Percentiles rank a stretch among this genome's conserved stretches.
phyloP scores from a whole-genome alignment of 164 flowering plant genomes.

The Sedum album region DNA sequence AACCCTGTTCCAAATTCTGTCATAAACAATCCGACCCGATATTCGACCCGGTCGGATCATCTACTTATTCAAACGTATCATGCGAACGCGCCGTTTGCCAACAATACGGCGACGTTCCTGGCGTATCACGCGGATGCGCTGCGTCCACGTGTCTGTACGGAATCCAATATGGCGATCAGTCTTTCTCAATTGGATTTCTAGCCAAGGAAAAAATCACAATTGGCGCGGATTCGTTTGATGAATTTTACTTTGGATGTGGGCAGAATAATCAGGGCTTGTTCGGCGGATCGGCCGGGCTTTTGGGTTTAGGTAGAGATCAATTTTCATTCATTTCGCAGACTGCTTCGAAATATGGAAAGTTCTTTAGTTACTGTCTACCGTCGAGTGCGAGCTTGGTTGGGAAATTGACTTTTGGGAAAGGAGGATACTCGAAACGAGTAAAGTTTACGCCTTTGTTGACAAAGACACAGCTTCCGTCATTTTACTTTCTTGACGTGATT shows the following conservation, averaged over 20 bases:
- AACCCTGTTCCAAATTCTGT: conserved; percentile 39
- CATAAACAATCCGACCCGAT: conserved; percentile 35
- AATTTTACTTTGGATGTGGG: conserved; percentile 49
- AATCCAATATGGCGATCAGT: conserved; percentile 42
- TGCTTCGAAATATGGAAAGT: conserved; percentile 21
- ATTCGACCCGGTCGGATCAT: conserved; percentile 31
- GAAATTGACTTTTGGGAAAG: conserved; percentile 32
- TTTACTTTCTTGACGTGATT: conserved; percentile 24
- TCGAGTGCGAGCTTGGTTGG: conserved; percentile 33
- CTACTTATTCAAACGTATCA: conserved; percentile 26
- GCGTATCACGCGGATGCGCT: conserved; percentile 22
- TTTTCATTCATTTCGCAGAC: conserved; percentile 36
- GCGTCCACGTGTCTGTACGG: conserved; percentile 33
- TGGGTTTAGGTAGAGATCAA: conserved; percentile 41
- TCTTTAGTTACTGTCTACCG: conserved; percentile 67
- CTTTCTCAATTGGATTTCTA: conserved; percentile 35
- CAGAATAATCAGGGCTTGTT: conserved; percentile 45
- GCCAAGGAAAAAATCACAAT: conserved; percentile 28
- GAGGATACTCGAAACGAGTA: background rate
- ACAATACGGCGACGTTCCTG: conserved; percentile 27
- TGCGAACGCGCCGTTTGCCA: conserved; percentile 26
- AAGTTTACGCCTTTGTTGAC: conserved; percentile 24
- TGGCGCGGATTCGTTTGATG: conserved; percentile 16
- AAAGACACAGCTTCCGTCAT: conserved; percentile 13
- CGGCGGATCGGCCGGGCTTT: conserved; percentile 36